Evolutionary conservation across 225 moss, liverwort and hornwort genomes (phyloP).

Genomic region (Physcomitrium patens): DNA sequence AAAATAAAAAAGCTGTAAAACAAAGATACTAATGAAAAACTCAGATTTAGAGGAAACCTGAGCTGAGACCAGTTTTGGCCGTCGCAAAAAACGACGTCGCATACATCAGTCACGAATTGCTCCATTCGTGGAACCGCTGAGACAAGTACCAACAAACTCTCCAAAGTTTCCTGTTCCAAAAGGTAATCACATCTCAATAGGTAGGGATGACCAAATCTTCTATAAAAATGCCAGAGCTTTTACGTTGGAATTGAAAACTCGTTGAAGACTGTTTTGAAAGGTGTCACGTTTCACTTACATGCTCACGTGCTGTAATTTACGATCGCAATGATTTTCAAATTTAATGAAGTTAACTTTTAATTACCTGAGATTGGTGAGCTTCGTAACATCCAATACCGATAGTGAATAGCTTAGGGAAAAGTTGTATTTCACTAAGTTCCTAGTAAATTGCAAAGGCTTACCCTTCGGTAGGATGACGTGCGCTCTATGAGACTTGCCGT

Average conservation of each 20-base stretch:
- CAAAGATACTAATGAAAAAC: conserved; percentile 3
- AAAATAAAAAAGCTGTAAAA: conserved; percentile 5
- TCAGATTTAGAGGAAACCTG: conserved; percentile 50
- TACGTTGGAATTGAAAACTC: not conserved
- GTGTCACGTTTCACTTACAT: not conserved
- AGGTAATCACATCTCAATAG: conserved; percentile 2
- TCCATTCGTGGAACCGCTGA: conserved; percentile 91
- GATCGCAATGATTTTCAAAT: not conserved
- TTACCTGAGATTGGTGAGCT: not conserved
- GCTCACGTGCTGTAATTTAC: no score
- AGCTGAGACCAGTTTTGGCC: conserved; percentile 56
- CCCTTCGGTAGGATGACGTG: conserved; percentile 1
- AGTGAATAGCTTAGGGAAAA: not conserved
- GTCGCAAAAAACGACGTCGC: conserved; percentile 76
- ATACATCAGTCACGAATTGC: conserved; percentile 83
- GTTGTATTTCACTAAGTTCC: not conserved
- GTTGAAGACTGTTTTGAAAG: not conserved
- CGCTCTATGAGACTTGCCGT: not conserved
- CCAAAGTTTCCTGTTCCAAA: conserved; percentile 75
- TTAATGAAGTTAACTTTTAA: not conserved
- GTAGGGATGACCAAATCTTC: conserved; percentile 4
- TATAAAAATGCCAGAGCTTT: not conserved
- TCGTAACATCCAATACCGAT: not conserved
- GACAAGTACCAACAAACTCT: conserved; percentile 81
- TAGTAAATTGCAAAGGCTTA: not conserved